phyloP scores from a whole-genome alignment of 768 basidiomycete species.

The Lyophyllum decastes region DNA sequence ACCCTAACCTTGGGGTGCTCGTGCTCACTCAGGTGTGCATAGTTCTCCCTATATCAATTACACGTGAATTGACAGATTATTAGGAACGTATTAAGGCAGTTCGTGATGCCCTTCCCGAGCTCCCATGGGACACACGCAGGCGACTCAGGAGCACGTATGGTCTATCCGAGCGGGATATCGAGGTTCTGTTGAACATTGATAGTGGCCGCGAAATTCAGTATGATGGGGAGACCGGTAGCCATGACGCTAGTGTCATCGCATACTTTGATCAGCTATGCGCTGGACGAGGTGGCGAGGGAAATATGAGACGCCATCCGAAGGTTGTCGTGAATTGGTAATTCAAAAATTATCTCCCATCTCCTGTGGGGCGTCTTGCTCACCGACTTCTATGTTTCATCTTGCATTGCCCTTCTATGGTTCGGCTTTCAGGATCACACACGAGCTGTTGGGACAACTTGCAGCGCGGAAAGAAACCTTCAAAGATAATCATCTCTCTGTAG shows the following conservation, averaged over 20 bases:
- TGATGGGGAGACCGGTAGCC: slow-evolving; percentile 48
- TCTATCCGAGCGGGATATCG: slow-evolving; percentile 64
- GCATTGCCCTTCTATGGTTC: background rate
- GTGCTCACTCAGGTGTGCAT: slow-evolving; percentile 49
- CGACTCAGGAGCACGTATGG: slow-evolving; percentile 53
- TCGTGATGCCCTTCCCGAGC: slow-evolving; percentile 62
- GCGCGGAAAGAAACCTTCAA: slow-evolving; percentile 53
- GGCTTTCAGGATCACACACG: slow-evolving; percentile 78
- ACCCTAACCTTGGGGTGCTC: slow-evolving; percentile 86
- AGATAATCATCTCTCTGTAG: slow-evolving; percentile 58
- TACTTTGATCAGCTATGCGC: slow-evolving; percentile 82
- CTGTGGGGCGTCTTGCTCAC: slow-evolving; percentile 5
- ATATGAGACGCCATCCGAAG: slow-evolving; percentile 57
- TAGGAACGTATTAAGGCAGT: slow-evolving; percentile 67
- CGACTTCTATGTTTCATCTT: slow-evolving; percentile 5
- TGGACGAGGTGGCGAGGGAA: slow-evolving; percentile 8
- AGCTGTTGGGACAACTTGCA: slow-evolving; percentile 78
- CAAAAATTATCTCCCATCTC: background rate
- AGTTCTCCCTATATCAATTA: slow-evolving; percentile 1
- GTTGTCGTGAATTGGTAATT: slow-evolving; percentile 83
- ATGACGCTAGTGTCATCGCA: slow-evolving; percentile 51
- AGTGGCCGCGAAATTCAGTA: slow-evolving; percentile 60
- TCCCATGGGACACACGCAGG: slow-evolving; percentile 63
- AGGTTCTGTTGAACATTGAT: slow-evolving; percentile 77
- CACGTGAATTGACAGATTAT: background rate